These are phyloP conservation scores for Narthecium ossifragum DNA, from an alignment of 106 monocot species.

Conservation along the genomic window DNA sequence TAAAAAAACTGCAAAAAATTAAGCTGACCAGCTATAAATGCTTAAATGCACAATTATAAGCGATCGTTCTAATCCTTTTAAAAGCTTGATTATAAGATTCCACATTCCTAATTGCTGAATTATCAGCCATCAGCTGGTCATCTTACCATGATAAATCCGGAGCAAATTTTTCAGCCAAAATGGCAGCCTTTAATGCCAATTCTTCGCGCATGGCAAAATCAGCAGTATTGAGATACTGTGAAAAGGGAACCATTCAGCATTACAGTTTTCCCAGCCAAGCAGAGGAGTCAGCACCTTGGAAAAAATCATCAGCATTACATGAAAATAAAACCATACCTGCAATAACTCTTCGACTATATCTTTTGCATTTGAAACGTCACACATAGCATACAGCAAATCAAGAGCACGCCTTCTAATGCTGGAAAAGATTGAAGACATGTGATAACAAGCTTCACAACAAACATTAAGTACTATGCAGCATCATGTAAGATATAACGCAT, in stretches of 20 bases:
- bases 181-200: slow-evolving; percentile 94
- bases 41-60: too few relatives aligned
- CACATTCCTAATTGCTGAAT: too few relatives aligned
- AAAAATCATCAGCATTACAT: too few relatives aligned
- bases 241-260: slow-evolving; percentile 5
- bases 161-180: slow-evolving; percentile 98
- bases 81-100: too few relatives aligned
- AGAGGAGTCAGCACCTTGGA: too few relatives aligned
- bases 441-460: neutral
- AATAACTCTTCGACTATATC: slow-evolving; percentile 98
- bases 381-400: slow-evolving; percentile 99
- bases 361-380: slow-evolving; percentile 97
- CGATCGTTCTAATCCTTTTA: too few relatives aligned
- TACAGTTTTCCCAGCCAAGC: neutral
- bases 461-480: too few relatives aligned
- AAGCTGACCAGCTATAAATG: too few relatives aligned
- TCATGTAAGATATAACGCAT: too few relatives aligned
- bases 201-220: slow-evolving; percentile 99
- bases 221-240: slow-evolving; percentile 88
- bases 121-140: neutral
- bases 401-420: slow-evolving; percentile 98
- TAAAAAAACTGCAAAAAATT: too few relatives aligned
- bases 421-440: too few relatives aligned
- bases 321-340: slow-evolving; percentile 42
- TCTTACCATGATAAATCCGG: slow-evolving; percentile 94